Percentiles rank a stretch among this genome's conserved stretches.
Conservation (phyloP, 75 land plant genomes). For the Isoetes taiwanensis region DNA sequence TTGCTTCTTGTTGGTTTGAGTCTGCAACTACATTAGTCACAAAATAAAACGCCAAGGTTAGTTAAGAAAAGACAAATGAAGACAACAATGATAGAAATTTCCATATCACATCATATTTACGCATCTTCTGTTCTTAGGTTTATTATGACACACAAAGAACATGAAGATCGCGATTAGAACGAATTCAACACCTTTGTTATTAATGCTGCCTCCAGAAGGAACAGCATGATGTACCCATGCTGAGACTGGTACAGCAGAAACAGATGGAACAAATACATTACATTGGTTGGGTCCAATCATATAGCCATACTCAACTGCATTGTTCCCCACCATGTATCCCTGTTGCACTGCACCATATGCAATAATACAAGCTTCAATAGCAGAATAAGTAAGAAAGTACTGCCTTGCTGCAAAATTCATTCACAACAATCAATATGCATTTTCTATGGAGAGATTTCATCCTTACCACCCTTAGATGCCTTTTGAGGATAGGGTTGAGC, state of each 20-base stretch:
- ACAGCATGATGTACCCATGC: slow-evolving; percentile 20
- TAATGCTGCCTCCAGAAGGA: slow-evolving; percentile 8
- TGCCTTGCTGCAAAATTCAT: too few species aligned
- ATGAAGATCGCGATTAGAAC: neutral
- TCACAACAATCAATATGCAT: neutral
- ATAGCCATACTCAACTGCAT: neutral
- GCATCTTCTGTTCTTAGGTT: too few species aligned
- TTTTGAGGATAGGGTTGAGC: slow-evolving; percentile 91
- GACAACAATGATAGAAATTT: too few species aligned
- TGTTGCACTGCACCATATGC: too few species aligned
- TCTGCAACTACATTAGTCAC: neutral
- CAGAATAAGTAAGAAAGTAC: too few species aligned
- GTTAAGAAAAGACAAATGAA: too few species aligned
- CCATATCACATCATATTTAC: too few species aligned
- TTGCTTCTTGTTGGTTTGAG: slow-evolving; percentile 2
- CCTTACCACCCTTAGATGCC: slow-evolving; percentile 60
- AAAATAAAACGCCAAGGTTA: too few species aligned
- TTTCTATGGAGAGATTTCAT: neutral
- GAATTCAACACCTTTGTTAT: neutral
- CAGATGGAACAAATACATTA: neutral
- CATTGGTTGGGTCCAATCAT: neutral
- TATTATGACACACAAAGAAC: neutral
- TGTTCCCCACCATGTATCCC: too few species aligned
- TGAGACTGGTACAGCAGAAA: slow-evolving; percentile 12
- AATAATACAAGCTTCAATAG: neutral